Base-by-base conservation (phyloP, 768 basidiomycete genomes). In the Kwoniella dejecticola region DNA sequence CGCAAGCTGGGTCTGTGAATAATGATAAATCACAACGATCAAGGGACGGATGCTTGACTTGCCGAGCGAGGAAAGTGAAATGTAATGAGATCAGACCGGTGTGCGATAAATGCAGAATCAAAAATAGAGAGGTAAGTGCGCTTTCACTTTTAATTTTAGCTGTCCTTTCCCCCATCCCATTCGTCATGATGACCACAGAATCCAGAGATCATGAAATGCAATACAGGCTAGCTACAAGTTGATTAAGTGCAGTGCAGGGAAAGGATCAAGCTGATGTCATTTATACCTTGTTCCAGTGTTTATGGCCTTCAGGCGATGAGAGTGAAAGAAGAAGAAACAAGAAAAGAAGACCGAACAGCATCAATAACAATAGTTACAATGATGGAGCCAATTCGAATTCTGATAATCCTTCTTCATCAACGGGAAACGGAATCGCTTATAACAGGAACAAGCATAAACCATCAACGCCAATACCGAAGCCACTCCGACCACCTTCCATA, bases 21-120 rank as follows among this genome's bases (percentile, higher is more conserved):
- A 24, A 2, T 13, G 56, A 48, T 27, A 47, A 57, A 46, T 36
- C 56, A 0, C 50, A 52, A 40, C 52, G 62, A 41, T 57, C 62
- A 24, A 57, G 55, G 58, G 56, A 57, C 27, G 64, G 64, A 6
- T 65, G 64, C 54, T 41, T 65, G 47, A 60, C 64, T 17, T 65
- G 64, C 29, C 38, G 64, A n/a, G 3, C 29, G 5, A 52, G 64
- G 1, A 65, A 65, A 29, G 59, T 65, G 26, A 65, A 65, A 33
- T 65, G 64, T 41, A 56, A 65, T 30, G 64, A 65, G 33, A 26
- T 27, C 23, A 48, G 48, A 48, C 64, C 64, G 1, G 12, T 46
- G 3, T 65, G 64, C 41, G 59, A 52, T 33, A 65, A 65, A 24
- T 65, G 64, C 23, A 27, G 58, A 26, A 65, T 61, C 36, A 61